Evolutionary conservation across 371 early-diverging fungal genomes (phyloP).

Genomic region (Chytridium lagenaria): DNA sequence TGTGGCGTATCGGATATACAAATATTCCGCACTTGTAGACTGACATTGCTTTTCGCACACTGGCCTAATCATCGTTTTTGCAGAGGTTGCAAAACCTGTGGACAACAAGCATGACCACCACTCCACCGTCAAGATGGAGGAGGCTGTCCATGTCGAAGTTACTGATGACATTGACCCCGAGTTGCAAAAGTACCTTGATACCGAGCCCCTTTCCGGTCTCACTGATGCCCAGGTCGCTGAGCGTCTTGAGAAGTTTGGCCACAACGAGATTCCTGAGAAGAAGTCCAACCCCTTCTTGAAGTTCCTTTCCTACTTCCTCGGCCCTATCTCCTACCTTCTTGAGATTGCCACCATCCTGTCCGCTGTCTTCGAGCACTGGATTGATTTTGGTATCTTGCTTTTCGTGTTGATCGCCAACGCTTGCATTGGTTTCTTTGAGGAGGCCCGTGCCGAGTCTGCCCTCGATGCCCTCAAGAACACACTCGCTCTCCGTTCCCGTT

Average conservation of each 20-base stretch:
- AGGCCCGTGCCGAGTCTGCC: constrained; percentile 83
- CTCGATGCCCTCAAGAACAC: constrained; percentile 88
- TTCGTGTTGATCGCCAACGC: constrained; percentile 76
- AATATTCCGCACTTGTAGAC: too few relatives aligned
- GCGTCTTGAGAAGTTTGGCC: constrained; percentile 48
- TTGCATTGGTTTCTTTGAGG: constrained; percentile 77
- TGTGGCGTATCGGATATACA: too few relatives aligned
- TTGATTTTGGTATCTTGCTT: constrained; percentile 87
- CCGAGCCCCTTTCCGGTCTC: constrained; percentile 48
- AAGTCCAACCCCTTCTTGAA: constrained; percentile 78
- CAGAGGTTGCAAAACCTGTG: constrained; percentile 10
- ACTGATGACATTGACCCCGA: constrained; percentile 47
- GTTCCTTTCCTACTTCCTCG: constrained; percentile 79
- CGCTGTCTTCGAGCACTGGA: constrained; percentile 69
- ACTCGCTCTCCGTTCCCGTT: constrained; percentile 79
- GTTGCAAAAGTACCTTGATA: constrained; percentile 41
- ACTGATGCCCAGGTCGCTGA: constrained; percentile 45
- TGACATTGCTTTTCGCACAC: too few relatives aligned
- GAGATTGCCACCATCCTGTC: constrained; percentile 72
- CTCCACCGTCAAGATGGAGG: constrained; percentile 23
- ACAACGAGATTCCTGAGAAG: constrained; percentile 68
- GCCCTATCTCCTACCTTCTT: constrained; percentile 87
- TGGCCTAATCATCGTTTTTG: too few relatives aligned
- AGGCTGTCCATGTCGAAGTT: constrained; percentile 39
- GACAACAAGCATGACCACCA: constrained; percentile 10